These are phyloP conservation scores for Colletotrichum sp. DNA, from an alignment of 2,329 filamentous ascomycete genomes.

Conservation along the genomic window DNA sequence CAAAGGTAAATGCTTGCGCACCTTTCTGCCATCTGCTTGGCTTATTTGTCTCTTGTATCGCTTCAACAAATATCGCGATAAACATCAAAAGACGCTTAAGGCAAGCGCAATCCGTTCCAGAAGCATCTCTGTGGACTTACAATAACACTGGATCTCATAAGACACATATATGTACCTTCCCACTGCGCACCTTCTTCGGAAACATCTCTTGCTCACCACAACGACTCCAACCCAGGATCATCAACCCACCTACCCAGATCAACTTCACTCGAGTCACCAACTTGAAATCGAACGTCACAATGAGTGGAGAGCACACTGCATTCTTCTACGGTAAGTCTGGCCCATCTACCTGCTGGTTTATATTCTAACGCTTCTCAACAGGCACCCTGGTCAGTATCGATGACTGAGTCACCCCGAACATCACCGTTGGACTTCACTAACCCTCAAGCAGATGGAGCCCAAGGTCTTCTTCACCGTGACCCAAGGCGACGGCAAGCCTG, in stretches of 20 bases:
- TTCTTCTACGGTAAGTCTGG: conserved; percentile 62
- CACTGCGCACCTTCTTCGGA: not conserved
- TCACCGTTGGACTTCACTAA: conserved; percentile 18
- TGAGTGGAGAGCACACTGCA: conserved; percentile 49
- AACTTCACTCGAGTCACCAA: not conserved
- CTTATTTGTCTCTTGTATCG: not conserved
- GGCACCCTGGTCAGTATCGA: conserved; percentile 38
- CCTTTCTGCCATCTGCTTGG: not conserved
- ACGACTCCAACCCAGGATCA: not conserved
- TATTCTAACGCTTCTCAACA: conserved; percentile 6
- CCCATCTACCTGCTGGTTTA: too few relatives aligned
- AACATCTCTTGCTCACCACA: not conserved
- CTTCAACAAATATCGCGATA: not conserved
- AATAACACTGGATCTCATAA: not conserved
- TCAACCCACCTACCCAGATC: not conserved
- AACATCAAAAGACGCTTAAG: not conserved
- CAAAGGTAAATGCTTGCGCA: not conserved
- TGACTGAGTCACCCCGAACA: not conserved
- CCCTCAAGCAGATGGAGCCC: conserved; percentile 70
- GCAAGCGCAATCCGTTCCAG: not conserved
- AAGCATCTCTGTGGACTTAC: not conserved
- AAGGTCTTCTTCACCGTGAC: conserved; percentile 87
- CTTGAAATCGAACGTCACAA: conserved; percentile 25
- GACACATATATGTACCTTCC: not conserved
- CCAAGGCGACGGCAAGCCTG: conserved; percentile 61